A percentile compares a stretch with the other conserved stretches of the same genome.
Evolutionary conservation across 2,329 filamentous ascomycete genomes (phyloP).

Genomic region (Aureobasidium sp.): DNA sequence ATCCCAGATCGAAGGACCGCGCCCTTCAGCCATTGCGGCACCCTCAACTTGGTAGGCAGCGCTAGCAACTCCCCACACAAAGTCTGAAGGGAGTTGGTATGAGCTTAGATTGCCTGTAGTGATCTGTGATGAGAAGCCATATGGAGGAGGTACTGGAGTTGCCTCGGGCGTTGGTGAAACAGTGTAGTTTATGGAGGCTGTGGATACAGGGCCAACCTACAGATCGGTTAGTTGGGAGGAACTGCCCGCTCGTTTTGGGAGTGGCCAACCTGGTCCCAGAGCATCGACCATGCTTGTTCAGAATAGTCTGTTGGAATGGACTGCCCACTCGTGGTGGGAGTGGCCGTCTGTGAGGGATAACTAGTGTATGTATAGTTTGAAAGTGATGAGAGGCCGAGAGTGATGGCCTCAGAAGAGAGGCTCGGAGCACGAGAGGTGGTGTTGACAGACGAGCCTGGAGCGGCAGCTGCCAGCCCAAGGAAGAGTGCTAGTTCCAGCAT

Average conservation of each 20-base stretch:
- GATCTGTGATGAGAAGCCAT: neutral
- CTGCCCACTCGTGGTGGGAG: neutral
- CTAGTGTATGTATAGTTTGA: conserved; percentile 7
- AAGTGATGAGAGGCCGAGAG: neutral
- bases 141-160: conserved; percentile 14
- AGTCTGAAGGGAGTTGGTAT: conserved; percentile 27
- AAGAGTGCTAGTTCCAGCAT: conserved; percentile 4
- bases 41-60: conserved; percentile 27
- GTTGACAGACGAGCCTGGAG: neutral
- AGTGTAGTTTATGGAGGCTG: conserved; percentile 20
- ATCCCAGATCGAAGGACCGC: conserved; percentile 23
- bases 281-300: conserved; percentile 8
- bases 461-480: neutral
- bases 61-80: conserved; percentile 31
- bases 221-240: too few relatives aligned
- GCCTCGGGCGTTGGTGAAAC: conserved; percentile 26
- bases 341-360: conserved; percentile 4
- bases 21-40: conserved; percentile 22
- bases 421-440: neutral
- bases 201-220: conserved; percentile 19
- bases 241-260: too few relatives aligned
- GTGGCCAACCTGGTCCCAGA: conserved; percentile 19
- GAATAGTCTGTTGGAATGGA: conserved; percentile 5
- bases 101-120: conserved; percentile 8
- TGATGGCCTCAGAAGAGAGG: neutral